A percentile compares a stretch with the other conserved stretches of the same genome.
Evolutionary conservation across 1,139 yeast genomes (phyloP).

Genomic region (Pneumocystis oryctolagi): DNA sequence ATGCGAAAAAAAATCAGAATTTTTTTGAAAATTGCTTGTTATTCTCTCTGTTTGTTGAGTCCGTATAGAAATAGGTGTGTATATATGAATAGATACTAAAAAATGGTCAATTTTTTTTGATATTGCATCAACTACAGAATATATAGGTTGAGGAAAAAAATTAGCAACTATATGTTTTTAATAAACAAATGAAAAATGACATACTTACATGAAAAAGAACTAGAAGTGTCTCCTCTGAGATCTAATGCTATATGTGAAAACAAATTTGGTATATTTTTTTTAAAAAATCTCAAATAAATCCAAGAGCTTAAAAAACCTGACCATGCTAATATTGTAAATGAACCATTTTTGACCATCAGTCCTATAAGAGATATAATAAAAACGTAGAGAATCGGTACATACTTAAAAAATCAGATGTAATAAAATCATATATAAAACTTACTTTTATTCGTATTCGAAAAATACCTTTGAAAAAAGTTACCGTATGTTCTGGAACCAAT

Average conservation of each 20-base stretch:
- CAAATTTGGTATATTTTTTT: constrained; percentile 29
- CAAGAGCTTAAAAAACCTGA: constrained; percentile 57
- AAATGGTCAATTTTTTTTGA: constrained; percentile 41
- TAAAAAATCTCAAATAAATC: constrained; percentile 64
- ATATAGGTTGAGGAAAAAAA: constrained; percentile 29
- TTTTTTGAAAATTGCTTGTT: constrained; percentile 21
- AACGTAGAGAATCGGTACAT: constrained; percentile 52
- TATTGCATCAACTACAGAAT: constrained; percentile 34
- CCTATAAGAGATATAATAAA: constrained; percentile 28
- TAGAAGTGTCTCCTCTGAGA: constrained; percentile 18
- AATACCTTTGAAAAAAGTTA: constrained; percentile 48
- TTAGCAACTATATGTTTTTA: constrained; percentile 34
- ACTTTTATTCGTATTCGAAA: constrained; percentile 41
- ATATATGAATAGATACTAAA: constrained; percentile 37
- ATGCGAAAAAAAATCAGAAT: constrained; percentile 15
- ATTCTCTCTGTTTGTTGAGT: constrained; percentile 35
- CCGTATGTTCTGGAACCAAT: constrained; percentile 73
- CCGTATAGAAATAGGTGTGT: constrained; percentile 34
- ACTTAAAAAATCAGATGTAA: constrained; percentile 24
- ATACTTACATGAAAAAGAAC: constrained; percentile 40
- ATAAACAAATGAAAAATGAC: background rate
- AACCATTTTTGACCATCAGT: constrained; percentile 12
- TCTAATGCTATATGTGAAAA: constrained; percentile 20
- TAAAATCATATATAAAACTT: constrained; percentile 22
- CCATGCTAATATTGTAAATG: constrained; percentile 41